A percentile compares a stretch with the other conserved stretches of the same genome.
phyloP scores from a whole-genome alignment of 805 yeast species.

The Candida argentea region DNA sequence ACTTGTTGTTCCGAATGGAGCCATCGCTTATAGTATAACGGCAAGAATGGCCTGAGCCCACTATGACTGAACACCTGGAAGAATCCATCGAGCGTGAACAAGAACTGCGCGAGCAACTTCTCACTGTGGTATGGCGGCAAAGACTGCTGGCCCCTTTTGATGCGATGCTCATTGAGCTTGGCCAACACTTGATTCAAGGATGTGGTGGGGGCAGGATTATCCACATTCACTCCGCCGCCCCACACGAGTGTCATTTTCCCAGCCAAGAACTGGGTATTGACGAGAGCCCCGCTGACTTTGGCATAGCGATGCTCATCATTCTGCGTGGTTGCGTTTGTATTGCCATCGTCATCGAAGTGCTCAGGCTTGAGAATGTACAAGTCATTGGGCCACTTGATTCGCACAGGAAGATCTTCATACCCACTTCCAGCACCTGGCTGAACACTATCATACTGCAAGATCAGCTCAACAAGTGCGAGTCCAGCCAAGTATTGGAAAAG shows the following conservation, averaged over 20 bases:
- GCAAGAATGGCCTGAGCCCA: slow-evolving; percentile 64
- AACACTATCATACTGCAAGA: slow-evolving; percentile 43
- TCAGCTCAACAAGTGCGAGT: slow-evolving; percentile 73
- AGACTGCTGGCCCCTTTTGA: slow-evolving; percentile 25
- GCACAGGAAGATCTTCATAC: slow-evolving; percentile 66
- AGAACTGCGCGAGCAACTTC: slow-evolving; percentile 52
- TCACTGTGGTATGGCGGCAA: slow-evolving; percentile 42
- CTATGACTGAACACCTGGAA: slow-evolving; percentile 43
- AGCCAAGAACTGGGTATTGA: slow-evolving; percentile 63
- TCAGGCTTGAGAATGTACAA: slow-evolving; percentile 67
- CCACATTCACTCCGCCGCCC: slow-evolving; percentile 83
- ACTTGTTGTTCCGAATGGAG: slow-evolving; percentile 62
- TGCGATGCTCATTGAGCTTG: slow-evolving; percentile 46
- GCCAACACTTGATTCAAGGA: slow-evolving; percentile 67
- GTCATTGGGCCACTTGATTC: slow-evolving; percentile 96
- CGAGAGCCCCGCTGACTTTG: slow-evolving; percentile 77
- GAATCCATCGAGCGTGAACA: slow-evolving; percentile 57
- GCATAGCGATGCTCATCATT: slow-evolving; percentile 57
- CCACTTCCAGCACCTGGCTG: slow-evolving; percentile 35
- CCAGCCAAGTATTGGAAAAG: slow-evolving; percentile 81
- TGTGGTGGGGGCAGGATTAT: slow-evolving; percentile 84
- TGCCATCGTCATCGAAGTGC: slow-evolving; percentile 27
- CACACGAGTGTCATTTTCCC: slow-evolving; percentile 56
- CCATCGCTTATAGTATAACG: slow-evolving; percentile 75
- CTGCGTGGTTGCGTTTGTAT: slow-evolving; percentile 26